Evolutionary conservation across 176 grass and related monocot genomes (phyloP), one percentile per base, ranked within the genome.

Genomic region (Eragrostis nindensis): DNA sequence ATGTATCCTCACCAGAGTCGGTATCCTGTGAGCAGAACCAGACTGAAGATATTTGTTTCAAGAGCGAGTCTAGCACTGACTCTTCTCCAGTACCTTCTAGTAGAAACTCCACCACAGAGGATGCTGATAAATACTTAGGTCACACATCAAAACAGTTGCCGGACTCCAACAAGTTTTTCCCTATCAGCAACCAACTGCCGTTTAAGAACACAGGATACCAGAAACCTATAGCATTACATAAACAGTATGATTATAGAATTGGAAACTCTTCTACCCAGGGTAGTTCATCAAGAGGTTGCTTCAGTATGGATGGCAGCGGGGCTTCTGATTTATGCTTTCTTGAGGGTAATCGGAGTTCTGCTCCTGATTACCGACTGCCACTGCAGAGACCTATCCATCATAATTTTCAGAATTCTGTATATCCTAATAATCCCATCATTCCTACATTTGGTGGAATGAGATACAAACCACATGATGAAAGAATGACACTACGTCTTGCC

Each of bases 31-130:
- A 89, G 44, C 83, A 81, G 83, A 91, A 71, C 60, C 81, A 73
- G 80, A 61, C 75, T 76, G 86, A 89, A 81, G 87, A 87, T 80
- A 44, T 85, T 59, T 84, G 54, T 87, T 89, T 91, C 42, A 87
- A 86, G 74, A 77, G 92, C 43, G 92, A 89, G 73, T 99, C 97
- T 79, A 99, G 97, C 81, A 96, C 93, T 24, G 97, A 96, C 69
- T 99, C 97, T 59, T 95, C 92, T 83, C 93, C 97, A 47, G 57
- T 93, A 47, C 93, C 93, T 30, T 93, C 89, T 50, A 99, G 81
- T 74, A 87, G 86, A 93, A 99, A 95, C 80, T 95, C 86, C 63
- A 80, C 74, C 11, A 89, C 77, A 69, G 89, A 87, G 64, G 77
- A 94, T 87, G 80, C 84, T 43, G 70, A 91, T 84, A 83, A 59